Evolutionary conservation across 441 rosid species (phyloP).

Genomic region (Erodium moschatum): DNA sequence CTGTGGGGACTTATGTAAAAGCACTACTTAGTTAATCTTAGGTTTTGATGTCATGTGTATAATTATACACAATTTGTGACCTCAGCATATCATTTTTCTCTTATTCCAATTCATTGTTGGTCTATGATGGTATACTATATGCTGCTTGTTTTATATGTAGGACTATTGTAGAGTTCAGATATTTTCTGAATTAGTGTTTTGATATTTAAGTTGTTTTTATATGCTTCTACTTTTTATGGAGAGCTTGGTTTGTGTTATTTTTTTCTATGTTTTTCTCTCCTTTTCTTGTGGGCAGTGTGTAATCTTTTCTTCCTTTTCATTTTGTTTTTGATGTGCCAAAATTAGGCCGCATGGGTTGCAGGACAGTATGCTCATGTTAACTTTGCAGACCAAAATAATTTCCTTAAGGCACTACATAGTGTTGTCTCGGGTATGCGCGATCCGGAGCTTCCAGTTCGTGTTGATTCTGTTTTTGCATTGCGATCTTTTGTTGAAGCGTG

Average conservation of each 20-base stretch:
- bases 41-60: background rate
- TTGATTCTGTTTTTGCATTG: slow-evolving; percentile 94
- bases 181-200: background rate
- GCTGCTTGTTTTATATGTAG: background rate
- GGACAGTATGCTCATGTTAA: slow-evolving; percentile 88
- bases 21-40: background rate
- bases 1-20: no score
- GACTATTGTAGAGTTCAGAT: background rate
- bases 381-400: slow-evolving; percentile 76
- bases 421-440: slow-evolving; percentile 91
- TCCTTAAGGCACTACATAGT: slow-evolving; percentile 69
- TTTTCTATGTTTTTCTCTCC: no score
- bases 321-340: slow-evolving; percentile 20
- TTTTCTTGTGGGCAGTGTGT: background rate
- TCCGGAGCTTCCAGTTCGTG: slow-evolving; percentile 95
- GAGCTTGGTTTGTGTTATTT: no score
- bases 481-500: slow-evolving; percentile 94
- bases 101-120: background rate
- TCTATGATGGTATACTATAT: background rate
- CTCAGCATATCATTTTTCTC: background rate
- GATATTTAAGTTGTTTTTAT: no score
- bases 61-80: background rate
- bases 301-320: background rate
- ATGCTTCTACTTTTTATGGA: no score
- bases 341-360: slow-evolving; percentile 97